These are phyloP conservation scores for Phytophthora pisi DNA, from an alignment of 352 stramenopile species.

Conservation along the genomic window DNA sequence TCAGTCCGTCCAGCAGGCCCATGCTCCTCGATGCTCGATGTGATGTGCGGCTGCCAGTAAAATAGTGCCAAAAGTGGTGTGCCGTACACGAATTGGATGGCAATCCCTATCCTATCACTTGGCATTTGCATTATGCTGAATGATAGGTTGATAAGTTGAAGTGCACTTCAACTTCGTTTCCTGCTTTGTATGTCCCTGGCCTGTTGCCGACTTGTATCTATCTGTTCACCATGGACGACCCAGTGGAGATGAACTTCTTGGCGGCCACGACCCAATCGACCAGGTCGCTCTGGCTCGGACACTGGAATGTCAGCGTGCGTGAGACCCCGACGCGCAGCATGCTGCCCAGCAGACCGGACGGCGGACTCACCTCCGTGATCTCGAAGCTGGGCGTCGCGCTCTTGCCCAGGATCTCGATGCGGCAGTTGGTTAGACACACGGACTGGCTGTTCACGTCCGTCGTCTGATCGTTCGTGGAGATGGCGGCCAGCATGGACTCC, in stretches of 20 bases:
- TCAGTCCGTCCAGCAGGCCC: conserved; percentile 79
- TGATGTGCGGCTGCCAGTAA: conserved; percentile 34
- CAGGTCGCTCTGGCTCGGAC: conserved; percentile 72
- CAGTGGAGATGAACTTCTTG: conserved; percentile 67
- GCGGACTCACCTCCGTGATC: conserved; percentile 62
- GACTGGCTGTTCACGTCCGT: conserved; percentile 57
- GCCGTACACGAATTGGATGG: conserved; percentile 1
- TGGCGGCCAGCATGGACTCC: conserved; percentile 63
- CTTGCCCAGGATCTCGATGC: conserved; percentile 79
- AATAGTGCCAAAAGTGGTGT: conserved; percentile 5
- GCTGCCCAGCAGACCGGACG: conserved; percentile 61
- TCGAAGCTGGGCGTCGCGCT: conserved; percentile 71
- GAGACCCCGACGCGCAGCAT: conserved; percentile 70
- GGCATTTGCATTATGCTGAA: background rate
- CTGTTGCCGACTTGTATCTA: conserved; percentile 20
- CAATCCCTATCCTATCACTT: too few relatives aligned
- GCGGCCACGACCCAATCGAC: conserved; percentile 85
- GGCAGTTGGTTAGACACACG: conserved; percentile 68
- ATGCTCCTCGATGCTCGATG: conserved; percentile 35
- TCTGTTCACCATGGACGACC: conserved; percentile 51
- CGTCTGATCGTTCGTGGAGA: conserved; percentile 56
- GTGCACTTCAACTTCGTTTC: background rate
- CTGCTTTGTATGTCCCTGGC: background rate
- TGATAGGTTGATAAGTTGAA: conserved; percentile 12
- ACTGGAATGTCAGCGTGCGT: conserved; percentile 84